Evolutionary conservation across 179 eudicot genomes (phyloP), one percentile per base, ranked within the genome.

Genomic region (Sideroxylon spinosum): DNA sequence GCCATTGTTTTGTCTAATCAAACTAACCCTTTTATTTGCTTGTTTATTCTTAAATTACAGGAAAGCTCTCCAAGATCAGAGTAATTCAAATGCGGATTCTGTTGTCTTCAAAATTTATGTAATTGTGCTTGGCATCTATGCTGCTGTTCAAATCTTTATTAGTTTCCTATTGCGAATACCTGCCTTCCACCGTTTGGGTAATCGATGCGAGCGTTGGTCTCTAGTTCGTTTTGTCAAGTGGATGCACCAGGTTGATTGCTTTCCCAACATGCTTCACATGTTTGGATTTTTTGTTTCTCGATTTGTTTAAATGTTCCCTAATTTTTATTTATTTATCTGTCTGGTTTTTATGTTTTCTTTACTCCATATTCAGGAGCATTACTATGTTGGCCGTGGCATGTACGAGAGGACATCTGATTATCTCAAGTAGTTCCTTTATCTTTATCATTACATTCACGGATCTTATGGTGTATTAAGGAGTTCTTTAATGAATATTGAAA

Each of bases 381-480:
- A 94, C 76, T 97, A 92, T 87, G 99, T 97, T 85, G 99, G 99
- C 48, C 98, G 98, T 65, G 99, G 99, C 87, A 89, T 97, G 98
- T 97, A 94, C 75, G 99, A 97, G 90, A 84, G 90, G 81, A 91
- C 99, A 50, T 79, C 87, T 48, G 97, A 92, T 77, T 97, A 87
- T 79, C 75, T 86, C 46, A 94, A 86, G 99, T 97, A 90, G 80
- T 79, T 75, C 56, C 78, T 48, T 68, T 25, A 23, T 62, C 78
- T 75, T 57, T 75, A 20, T 46, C 22, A 7, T 20, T 75, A 46
- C 20, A 60, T 22, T 22, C 14, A 20, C 44, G 65, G 49, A 57
- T 57, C 66, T 32, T 74, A 32, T 74, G 52, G 53, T 23, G 6
- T 57, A 20, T 32, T 17, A 73, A 74, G 65, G 53, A 57, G 20